These are phyloP conservation scores for Citrus mangshanensis DNA, from an alignment of 345 rosid species.

Conservation along the genomic window DNA sequence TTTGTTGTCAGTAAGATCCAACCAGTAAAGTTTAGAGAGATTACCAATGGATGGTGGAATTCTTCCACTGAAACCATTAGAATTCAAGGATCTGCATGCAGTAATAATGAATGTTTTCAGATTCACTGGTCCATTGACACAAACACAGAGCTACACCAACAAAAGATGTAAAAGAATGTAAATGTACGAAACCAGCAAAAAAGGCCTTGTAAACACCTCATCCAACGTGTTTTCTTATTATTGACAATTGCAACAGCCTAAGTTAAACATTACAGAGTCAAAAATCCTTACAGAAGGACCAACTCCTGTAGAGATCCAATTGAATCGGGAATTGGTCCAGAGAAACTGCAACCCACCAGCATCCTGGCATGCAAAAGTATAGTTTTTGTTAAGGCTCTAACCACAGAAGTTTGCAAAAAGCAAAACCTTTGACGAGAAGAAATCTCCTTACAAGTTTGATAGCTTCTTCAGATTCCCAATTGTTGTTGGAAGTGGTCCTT, in stretches of 20 bases:
- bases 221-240: not conserved
- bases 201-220: not conserved
- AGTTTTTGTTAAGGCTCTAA: not conserved
- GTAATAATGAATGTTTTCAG: constrained; percentile 8
- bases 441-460: constrained; percentile 54
- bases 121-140: not conserved
- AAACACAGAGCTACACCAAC: not conserved
- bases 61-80: constrained; percentile 60
- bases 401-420: constrained; percentile 1
- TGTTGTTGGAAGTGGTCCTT: constrained; percentile 61
- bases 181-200: not conserved
- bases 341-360: constrained; percentile 71
- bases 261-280: not conserved
- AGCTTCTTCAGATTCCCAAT: constrained; percentile 62
- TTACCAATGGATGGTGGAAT: constrained; percentile 78
- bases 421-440: not conserved
- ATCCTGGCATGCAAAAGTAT: constrained; percentile 36
- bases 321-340: constrained; percentile 63
- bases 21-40: constrained; percentile 62
- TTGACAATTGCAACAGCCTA: not conserved
- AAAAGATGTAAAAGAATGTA: not conserved
- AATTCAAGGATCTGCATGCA: constrained; percentile 66
- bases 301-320: constrained; percentile 59
- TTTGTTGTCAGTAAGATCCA: constrained; percentile 81
- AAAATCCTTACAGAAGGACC: constrained; percentile 49